Evolutionary conservation across 768 basidiomycete genomes (phyloP).

Genomic region (Tricholoma matsutake): DNA sequence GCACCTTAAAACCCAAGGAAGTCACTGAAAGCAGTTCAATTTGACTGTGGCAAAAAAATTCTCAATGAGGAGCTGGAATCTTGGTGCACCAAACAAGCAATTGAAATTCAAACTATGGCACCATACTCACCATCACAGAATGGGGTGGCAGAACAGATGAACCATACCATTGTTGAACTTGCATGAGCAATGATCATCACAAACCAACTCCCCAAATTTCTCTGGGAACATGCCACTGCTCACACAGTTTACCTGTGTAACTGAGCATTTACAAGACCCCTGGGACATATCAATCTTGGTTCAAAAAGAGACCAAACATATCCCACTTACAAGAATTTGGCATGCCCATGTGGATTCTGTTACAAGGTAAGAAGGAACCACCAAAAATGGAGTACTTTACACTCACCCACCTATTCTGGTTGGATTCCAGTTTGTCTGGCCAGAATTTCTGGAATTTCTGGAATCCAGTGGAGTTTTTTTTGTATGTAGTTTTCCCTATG

Average conservation of each 20-base stretch:
- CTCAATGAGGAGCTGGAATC: no score
- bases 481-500: no score
- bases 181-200: neutral
- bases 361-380: conserved; percentile 1
- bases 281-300: conserved; percentile 16
- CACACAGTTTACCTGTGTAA: neutral
- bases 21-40: neutral
- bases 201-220: neutral
- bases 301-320: conserved; percentile 10
- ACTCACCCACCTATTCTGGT: no score
- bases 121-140: no score
- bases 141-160: no score
- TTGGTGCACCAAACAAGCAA: neutral
- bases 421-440: no score
- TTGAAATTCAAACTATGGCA: neutral
- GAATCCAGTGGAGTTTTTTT: no score
- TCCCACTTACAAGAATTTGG: conserved; percentile 18
- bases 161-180: conserved; percentile 17
- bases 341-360: neutral
- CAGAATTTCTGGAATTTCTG: no score
- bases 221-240: neutral
- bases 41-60: no score
- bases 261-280: neutral
- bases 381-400: neutral
- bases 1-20: neutral